phyloP scores from a whole-genome alignment of 805 yeast species.

The Saturnispora serradocipensis region DNA sequence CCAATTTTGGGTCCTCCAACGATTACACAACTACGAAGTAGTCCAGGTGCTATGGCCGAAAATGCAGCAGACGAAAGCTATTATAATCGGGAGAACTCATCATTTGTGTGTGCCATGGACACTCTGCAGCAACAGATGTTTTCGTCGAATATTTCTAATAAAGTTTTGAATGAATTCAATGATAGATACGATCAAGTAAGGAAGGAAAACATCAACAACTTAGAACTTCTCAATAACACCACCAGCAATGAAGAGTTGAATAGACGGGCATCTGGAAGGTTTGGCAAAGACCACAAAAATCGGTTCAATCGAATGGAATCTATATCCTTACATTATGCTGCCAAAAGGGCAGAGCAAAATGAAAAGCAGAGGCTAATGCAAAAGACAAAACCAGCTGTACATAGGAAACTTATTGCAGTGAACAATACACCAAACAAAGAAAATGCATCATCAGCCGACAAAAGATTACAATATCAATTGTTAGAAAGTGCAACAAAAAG shows the following conservation, averaged over 20 bases:
- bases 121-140: constrained; percentile 36
- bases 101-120: constrained; percentile 24
- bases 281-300: constrained; percentile 37
- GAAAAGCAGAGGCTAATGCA: constrained; percentile 1
- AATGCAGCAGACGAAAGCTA: constrained; percentile 21
- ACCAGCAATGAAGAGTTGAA: constrained; percentile 18
- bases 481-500: constrained; percentile 27
- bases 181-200: constrained; percentile 33
- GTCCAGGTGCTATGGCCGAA: constrained; percentile 9
- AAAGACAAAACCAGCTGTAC: not conserved
- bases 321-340: constrained; percentile 40
- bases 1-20: constrained; percentile 17
- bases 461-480: constrained; percentile 16
- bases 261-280: constrained; percentile 29
- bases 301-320: constrained; percentile 43
- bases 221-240: constrained; percentile 19
- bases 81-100: constrained; percentile 22
- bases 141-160: constrained; percentile 37
- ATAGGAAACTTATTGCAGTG: constrained; percentile 1
- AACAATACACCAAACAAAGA: not conserved
- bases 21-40: not conserved
- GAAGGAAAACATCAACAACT: constrained; percentile 18
- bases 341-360: constrained; percentile 19
- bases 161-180: constrained; percentile 37
- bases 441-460: constrained; percentile 18